Evolutionary conservation across 768 basidiomycete genomes (phyloP), one percentile per base, ranked within the genome.

Genomic region (Podaxis sp.): DNA sequence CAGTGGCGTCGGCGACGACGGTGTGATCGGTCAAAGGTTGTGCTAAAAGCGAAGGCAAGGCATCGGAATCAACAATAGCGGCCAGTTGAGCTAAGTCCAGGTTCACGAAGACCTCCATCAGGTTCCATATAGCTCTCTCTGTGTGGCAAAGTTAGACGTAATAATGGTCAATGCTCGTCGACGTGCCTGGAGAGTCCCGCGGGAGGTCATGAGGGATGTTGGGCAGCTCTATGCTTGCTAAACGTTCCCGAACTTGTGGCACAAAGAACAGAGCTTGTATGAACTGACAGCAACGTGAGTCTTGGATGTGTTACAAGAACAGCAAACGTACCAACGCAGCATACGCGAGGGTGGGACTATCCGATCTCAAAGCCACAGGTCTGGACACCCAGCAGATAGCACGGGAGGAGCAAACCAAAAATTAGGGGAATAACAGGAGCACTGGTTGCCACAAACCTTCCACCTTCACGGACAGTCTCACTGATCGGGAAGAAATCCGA

Each of bases 301-400:
- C 59, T 36, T 37, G 50, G 38, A 16, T 11, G 47, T 52, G 50
- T 36, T 9, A 58, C 10, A 46, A 44, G 47, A 23, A 47, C 13
- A 48, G 38, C 35, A 69, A 64, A 62, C 74, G 59, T 55, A 90
- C 79, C 67, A 90, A 72, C 1, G 86, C 82, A 23, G 86, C 86
- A 62, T 89, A 86, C 1, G 80, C 79, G 27, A 82, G 72, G 0
- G 75, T 73, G 1, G 83, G 71, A 21, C 70, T 65, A 18, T 83
- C 80, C 1, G 88, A 81, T 23, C 90, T 87, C 21, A 91, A 65
- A 6, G 86, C 86, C 35, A 91, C 79, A 11, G 90, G 90, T n/a
- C 90, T 92, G 46, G 5, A 57, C 1, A 57, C 47, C 5, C 16
- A 5, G 28, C 56, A 55, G 28, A 36, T 50, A 46, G 32, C 32